These are phyloP conservation scores for Pugionium dolabratum DNA, from an alignment of 345 rosid genomes.

Conservation along the genomic window DNA sequence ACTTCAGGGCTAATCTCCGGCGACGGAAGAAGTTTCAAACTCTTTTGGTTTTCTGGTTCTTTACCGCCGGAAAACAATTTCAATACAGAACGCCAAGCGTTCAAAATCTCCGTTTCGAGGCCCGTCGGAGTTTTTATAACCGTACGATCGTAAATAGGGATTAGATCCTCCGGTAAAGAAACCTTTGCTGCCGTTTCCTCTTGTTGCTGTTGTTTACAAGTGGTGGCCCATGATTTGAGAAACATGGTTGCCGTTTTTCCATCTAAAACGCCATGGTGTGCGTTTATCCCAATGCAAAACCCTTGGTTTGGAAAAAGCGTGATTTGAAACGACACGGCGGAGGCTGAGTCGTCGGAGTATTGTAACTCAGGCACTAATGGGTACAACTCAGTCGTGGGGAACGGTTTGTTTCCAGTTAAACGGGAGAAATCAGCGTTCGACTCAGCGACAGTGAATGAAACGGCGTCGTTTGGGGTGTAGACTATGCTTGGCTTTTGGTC, in stretches of 20 bases:
- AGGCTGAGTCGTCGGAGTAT: slow-evolving; percentile 32
- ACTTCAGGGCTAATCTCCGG: background rate
- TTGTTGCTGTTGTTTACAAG: slow-evolving; percentile 5
- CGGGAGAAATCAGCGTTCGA: slow-evolving; percentile 36
- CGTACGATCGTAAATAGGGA: too few relatives aligned
- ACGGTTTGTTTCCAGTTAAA: slow-evolving; percentile 29
- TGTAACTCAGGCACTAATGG: slow-evolving; percentile 39
- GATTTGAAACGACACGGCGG: slow-evolving; percentile 37
- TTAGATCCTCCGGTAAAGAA: slow-evolving; percentile 2
- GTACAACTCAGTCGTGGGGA: slow-evolving; percentile 28
- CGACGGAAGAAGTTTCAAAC: slow-evolving; percentile 11
- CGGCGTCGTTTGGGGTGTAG: slow-evolving; percentile 34
- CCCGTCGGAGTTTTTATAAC: too few relatives aligned
- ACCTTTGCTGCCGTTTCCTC: background rate
- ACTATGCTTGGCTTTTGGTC: slow-evolving; percentile 31
- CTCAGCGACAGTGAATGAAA: slow-evolving; percentile 45
- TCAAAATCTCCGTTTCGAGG: background rate
- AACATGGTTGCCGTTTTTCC: too few relatives aligned
- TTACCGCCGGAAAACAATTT: background rate
- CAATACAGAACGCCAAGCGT: background rate
- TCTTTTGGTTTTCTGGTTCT: slow-evolving; percentile 17
- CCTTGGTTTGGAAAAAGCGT: slow-evolving; percentile 48
- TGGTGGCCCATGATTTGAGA: background rate
- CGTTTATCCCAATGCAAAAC: slow-evolving; percentile 38
- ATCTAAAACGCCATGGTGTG: too few relatives aligned